Evolutionary conservation across 2,329 filamentous ascomycete genomes (phyloP).

Genomic region (Calcarisporium arbuscula): DNA sequence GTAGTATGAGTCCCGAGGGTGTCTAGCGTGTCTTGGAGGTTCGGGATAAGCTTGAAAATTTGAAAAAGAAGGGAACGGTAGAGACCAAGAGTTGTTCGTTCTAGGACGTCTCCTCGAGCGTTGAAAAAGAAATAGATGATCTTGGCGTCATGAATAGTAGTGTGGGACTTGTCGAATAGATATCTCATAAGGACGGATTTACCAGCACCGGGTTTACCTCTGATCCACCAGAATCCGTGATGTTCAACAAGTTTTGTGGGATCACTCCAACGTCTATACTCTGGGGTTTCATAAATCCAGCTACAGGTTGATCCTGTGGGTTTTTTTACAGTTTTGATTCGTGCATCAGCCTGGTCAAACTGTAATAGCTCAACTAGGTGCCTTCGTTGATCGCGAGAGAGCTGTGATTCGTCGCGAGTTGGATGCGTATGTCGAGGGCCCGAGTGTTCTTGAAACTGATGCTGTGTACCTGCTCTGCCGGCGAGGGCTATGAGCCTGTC

Average conservation of each 20-base stretch:
- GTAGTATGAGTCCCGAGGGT: no score
- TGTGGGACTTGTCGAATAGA: no score
- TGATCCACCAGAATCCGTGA: conserved; percentile 8
- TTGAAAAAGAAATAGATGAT: conserved; percentile 55
- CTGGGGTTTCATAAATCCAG: conserved; percentile 7
- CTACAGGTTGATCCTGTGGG: no score
- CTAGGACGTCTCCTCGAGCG: conserved; percentile 34
- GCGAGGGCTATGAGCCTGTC: conserved; percentile 6
- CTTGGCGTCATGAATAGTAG: conserved; percentile 18
- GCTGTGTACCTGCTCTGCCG: no score
- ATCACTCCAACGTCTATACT: conserved; percentile 11
- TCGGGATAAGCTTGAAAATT: conserved; percentile 20
- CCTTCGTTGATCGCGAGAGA: no score
- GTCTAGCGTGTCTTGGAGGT: conserved; percentile 13
- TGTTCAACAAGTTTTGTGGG: conserved; percentile 1
- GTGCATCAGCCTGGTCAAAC: no score
- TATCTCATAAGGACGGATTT: conserved; percentile 20
- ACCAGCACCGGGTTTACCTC: conserved; percentile 10
- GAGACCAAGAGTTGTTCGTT: conserved; percentile 40
- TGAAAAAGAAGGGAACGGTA: conserved; percentile 43
- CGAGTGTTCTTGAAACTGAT: no score
- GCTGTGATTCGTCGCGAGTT: no score
- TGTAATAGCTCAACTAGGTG: no score
- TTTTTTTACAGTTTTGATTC: no score
- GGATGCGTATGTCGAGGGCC: no score